Base-by-base conservation (phyloP, 106 monocot species). In the Hemerocallis citrina region DNA sequence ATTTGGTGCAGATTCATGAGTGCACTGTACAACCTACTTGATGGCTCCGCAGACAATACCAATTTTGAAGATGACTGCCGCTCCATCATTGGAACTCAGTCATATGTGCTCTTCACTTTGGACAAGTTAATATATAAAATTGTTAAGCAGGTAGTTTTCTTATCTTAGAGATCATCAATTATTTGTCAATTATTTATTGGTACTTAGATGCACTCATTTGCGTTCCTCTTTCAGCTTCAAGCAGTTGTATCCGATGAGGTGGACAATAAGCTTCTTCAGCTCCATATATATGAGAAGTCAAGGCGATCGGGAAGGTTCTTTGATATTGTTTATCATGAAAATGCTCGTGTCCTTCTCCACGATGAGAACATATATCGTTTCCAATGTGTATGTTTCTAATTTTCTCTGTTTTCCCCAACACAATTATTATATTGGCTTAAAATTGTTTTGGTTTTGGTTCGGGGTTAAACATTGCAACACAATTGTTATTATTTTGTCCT, bases 51-150 rank as follows among this genome's bases (percentile, higher is more conserved):
- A 65, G 89, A 95, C 69, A 95, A 81, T 61, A 76, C 83, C 32
- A 95, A 95, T 16, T 95, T 80, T 81, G 94, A 95, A 80, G 89
- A 95, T 72, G 94, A 89, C 51, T 95, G 89, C 35, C 89, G 86
- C 57, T 66, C 86, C 60, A 73, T 78, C 13, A 83, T 85, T 67
- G 89, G 89, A 58, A 83, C 86, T 7, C 89, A 95, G 23, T 95
- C 94, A 4, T 95, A 95, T 69, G 75, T 89, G 7, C 94, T 95
- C 62, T 95, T 89, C 55, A 95, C 94, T 6, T 71, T 95, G 59
- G 94, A 95, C 76, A 89, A 95, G 40, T 70, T 95, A 55, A 86
- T 95, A 46, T 90, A 78, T 68, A 95, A 95, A 86, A 50, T 95
- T 55, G 85, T 86, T 52, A 95, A 95, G 56, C 92, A 92, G 83